Evolutionary conservation across 2,329 filamentous ascomycete genomes (phyloP).

Genomic region (Aspergillus aculeatus): DNA sequence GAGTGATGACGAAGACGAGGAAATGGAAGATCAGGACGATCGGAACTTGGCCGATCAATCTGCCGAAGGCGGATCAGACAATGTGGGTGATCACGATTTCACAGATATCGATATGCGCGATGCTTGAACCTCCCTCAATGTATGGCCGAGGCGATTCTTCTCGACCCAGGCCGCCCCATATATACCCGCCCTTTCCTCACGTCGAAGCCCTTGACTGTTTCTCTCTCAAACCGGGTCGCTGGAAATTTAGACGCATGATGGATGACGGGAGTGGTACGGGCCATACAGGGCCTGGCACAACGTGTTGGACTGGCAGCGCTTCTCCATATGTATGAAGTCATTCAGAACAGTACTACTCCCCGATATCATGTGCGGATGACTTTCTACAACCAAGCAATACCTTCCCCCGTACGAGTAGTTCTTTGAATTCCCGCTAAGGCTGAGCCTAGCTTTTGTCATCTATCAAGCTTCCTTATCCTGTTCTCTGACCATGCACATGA

Average conservation of each 20-base stretch:
- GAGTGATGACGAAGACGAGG: constrained; percentile 94
- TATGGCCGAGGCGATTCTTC: constrained; percentile 1
- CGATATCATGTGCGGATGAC: constrained; percentile 17
- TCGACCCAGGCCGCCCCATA: background rate
- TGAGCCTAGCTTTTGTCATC: constrained; percentile 11
- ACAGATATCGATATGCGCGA: constrained; percentile 62
- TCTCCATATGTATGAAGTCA: constrained; percentile 25
- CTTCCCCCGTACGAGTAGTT: constrained; percentile 18
- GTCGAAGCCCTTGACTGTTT: constrained; percentile 5
- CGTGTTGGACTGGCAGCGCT: constrained; percentile 21
- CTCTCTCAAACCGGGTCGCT: constrained; percentile 12
- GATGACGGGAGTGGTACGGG: constrained; percentile 18
- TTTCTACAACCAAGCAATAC: constrained; percentile 15
- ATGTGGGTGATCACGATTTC: constrained; percentile 65
- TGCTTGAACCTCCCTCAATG: constrained; percentile 38
- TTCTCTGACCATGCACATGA: background rate
- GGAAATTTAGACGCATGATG: constrained; percentile 17
- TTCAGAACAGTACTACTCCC: constrained; percentile 20
- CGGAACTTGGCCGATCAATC: constrained; percentile 37
- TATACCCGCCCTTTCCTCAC: too few relatives aligned
- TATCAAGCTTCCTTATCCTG: background rate
- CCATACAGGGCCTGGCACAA: constrained; percentile 18
- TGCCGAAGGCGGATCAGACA: constrained; percentile 56
- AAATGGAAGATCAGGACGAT: constrained; percentile 70
- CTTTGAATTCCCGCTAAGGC: constrained; percentile 12